Evolutionary conservation across 768 basidiomycete genomes (phyloP).

Genomic region (Tricholoma sp.): DNA sequence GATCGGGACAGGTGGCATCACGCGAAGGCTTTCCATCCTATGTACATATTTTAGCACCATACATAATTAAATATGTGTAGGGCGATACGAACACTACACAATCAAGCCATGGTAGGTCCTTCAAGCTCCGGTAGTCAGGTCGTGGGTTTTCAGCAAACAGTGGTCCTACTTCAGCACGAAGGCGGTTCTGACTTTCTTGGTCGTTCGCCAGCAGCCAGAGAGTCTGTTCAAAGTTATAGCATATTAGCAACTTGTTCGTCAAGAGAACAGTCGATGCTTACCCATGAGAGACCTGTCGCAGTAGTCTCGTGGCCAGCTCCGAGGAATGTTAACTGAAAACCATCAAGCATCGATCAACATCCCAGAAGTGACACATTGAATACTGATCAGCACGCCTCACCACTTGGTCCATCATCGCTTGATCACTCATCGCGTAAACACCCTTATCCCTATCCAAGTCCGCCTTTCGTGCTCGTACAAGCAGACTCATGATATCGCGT

Average conservation of each 20-base stretch:
- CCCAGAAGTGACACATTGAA: background rate
- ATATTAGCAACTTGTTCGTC: background rate
- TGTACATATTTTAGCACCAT: background rate
- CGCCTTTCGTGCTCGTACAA: constrained; percentile 38
- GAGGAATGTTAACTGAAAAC: constrained; percentile 42
- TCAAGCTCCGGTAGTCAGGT: constrained; percentile 36
- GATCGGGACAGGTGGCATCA: constrained; percentile 38
- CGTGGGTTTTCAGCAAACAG: constrained; percentile 28
- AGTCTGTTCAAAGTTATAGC: constrained; percentile 27
- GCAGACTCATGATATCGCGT: constrained; percentile 46
- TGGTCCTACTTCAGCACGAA: constrained; percentile 49
- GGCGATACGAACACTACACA: constrained; percentile 28
- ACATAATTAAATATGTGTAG: background rate
- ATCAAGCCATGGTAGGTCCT: constrained; percentile 34
- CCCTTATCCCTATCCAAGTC: constrained; percentile 26
- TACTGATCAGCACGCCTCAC: constrained; percentile 18
- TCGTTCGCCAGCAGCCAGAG: constrained; percentile 52
- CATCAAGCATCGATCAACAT: background rate
- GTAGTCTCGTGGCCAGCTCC: constrained; percentile 44
- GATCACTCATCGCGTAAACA: constrained; percentile 39
- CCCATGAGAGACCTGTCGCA: constrained; percentile 46
- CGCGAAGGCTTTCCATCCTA: constrained; percentile 40
- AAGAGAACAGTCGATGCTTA: constrained; percentile 11
- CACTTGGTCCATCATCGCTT: constrained; percentile 49
- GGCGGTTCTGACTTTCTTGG: constrained; percentile 39